These are phyloP conservation scores for Arachis hypogaea DNA, from an alignment of 306 rosid genomes.

Conservation along the genomic window DNA sequence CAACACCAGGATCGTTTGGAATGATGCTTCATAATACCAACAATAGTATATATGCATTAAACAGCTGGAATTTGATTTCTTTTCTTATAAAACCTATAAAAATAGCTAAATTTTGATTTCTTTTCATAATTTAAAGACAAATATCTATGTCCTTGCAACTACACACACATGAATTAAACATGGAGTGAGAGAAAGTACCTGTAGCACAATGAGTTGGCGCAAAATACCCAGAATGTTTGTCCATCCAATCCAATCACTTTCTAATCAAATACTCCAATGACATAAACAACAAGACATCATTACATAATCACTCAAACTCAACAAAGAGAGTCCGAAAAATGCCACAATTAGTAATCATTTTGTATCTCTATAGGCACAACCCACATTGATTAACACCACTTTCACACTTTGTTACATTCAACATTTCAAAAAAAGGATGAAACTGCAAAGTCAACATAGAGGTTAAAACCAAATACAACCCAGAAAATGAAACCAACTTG, in stretches of 20 bases:
- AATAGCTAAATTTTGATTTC: not conserved
- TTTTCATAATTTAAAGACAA: not conserved
- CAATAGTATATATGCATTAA: too few relatives aligned
- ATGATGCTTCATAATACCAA: too few relatives aligned
- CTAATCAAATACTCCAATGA: slow-evolving; percentile 35
- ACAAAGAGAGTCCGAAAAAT: not conserved
- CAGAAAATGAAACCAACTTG: not conserved
- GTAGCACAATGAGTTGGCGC: slow-evolving; percentile 39
- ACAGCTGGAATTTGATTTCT: too few relatives aligned
- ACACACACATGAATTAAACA: slow-evolving; percentile 19
- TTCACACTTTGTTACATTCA: slow-evolving; percentile 17
- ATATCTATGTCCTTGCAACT: not conserved
- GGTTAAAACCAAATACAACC: slow-evolving; percentile 36
- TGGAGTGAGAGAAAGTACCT: slow-evolving; percentile 44
- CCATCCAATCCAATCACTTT: slow-evolving; percentile 47
- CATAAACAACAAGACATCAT: slow-evolving; percentile 1
- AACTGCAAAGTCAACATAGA: slow-evolving; percentile 35
- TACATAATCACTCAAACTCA: not conserved
- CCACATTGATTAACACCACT: not conserved
- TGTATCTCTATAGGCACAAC: not conserved
- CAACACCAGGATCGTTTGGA: too few relatives aligned
- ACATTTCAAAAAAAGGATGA: slow-evolving; percentile 18
- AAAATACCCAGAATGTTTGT: slow-evolving; percentile 46
- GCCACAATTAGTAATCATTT: slow-evolving; percentile 11
- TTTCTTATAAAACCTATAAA: slow-evolving; percentile 40